These are phyloP conservation scores for Tolypocladium paradoxum DNA, from an alignment of 2,329 filamentous ascomycete genomes.

Conservation along the genomic window DNA sequence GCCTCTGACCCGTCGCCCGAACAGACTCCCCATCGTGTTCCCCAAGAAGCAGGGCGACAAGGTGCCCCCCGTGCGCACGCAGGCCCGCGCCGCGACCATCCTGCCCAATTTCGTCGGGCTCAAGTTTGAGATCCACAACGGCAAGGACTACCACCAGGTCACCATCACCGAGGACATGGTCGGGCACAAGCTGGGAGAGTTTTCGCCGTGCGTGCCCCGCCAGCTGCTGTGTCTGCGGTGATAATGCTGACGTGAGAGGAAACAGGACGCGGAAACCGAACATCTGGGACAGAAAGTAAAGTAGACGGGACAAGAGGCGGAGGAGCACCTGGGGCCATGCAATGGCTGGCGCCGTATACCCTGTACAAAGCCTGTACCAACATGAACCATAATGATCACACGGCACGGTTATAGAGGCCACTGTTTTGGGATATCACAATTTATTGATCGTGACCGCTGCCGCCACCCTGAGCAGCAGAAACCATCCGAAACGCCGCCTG, in stretches of 20 bases:
- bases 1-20: background rate
- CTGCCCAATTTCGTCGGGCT: constrained; percentile 86
- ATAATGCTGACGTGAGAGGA: background rate
- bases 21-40: constrained; percentile 52
- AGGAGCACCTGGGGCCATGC: constrained; percentile 5
- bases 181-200: constrained; percentile 88
- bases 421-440: background rate
- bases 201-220: constrained; percentile 58
- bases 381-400: constrained; percentile 4
- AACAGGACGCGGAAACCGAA: constrained; percentile 47
- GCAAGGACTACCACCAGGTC: constrained; percentile 75
- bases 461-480: background rate
- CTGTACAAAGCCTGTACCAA: constrained; percentile 22
- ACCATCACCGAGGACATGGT: constrained; percentile 92
- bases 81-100: constrained; percentile 80
- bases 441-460: background rate
- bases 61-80: constrained; percentile 67
- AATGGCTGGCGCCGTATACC: background rate
- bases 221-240: background rate
- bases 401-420: background rate
- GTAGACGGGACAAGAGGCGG: constrained; percentile 2
- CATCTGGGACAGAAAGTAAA: constrained; percentile 35
- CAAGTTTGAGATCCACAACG: constrained; percentile 85
- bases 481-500: constrained; percentile 1
- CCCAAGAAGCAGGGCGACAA: constrained; percentile 49